Base-by-base conservation (phyloP, 306 rosid genomes). In the Cucurbita pepo region DNA sequence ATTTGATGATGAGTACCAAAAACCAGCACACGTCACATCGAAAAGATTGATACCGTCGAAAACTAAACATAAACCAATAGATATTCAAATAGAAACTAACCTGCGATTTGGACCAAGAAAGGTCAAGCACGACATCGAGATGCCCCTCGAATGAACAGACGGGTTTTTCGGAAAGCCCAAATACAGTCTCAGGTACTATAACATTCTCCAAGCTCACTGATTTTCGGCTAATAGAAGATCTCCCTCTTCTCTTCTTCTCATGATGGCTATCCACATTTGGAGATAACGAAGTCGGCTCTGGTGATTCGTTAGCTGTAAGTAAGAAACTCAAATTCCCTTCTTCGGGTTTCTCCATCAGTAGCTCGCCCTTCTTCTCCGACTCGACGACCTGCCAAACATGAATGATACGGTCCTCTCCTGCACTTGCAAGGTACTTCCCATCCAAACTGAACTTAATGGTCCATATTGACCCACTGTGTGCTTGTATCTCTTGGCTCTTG, bases 61-160 rank as follows among this genome's bases (percentile, higher is more conserved):
- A 80, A 66, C 36, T 72, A 80, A 73, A 81, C 56, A 18, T 58
- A 73, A 44, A 60, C 57, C 58, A 38, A 55, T 4, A 56, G 50
- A 57, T 58, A 57, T 67, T 48, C 64, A 62, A 69, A 63, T 6
- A 66, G 79, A 75, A 79, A 81, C 86, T 80, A 79, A 95, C 99
- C 99, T 95, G 97, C 74, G 96, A 89, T 82, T 91, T 95, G 81
- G 99, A 95, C 99, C 99, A 95, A 4, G 99, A 95, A 37, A 95
- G 95, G 62, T 95, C 99, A 76, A 95, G 97, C 76, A 95, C 99
- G 77, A 86, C 99, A 82, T 88, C 72, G 1, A 71, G 78, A 83
- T 95, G 99, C 16, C 99, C 99, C 78, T 85, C 81, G 53, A 95
- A 89, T 74, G 99, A 91, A 84, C 85, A 95, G 67, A 82, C 4